Conservation (phyloP, 495 filamentous ascomycete species). For the Tetracladium setigerum region DNA sequence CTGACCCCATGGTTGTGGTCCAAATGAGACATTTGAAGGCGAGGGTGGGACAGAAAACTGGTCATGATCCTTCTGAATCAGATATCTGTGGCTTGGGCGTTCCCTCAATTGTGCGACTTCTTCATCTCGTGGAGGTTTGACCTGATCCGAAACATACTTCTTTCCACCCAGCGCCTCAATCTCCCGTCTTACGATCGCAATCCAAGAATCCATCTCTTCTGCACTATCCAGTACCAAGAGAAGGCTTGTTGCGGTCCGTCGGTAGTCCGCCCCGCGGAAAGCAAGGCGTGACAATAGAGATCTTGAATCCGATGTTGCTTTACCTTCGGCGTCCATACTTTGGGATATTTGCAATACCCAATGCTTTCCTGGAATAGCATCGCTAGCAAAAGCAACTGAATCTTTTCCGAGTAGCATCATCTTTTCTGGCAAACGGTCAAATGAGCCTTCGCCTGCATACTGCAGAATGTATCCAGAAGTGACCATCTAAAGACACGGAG, state of each 20-base stretch:
- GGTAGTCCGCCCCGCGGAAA: constrained; percentile 48
- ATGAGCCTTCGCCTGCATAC: constrained; percentile 73
- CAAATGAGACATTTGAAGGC: constrained; percentile 26
- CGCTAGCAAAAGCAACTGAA: constrained; percentile 89
- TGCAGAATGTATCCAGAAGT: constrained; percentile 82
- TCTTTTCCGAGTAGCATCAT: constrained; percentile 74
- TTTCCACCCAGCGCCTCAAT: constrained; percentile 65
- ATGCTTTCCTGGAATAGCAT: constrained; percentile 85
- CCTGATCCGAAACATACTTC: constrained; percentile 54
- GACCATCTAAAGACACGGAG: constrained; percentile 24
- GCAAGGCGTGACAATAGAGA: constrained; percentile 67
- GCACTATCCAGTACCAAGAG: constrained; percentile 75
- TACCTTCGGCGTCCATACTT: constrained; percentile 53
- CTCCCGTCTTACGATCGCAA: constrained; percentile 54
- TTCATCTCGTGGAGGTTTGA: constrained; percentile 31
- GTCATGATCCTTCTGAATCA: constrained; percentile 43
- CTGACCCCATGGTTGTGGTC: constrained; percentile 19
- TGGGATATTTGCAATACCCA: constrained; percentile 92
- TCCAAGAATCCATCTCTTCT: constrained; percentile 83
- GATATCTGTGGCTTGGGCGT: constrained; percentile 40
- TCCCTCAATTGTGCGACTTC: constrained; percentile 31
- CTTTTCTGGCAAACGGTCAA: constrained; percentile 80
- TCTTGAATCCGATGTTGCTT: constrained; percentile 42
- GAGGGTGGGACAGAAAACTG: constrained; percentile 31
- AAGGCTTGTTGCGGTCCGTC: constrained; percentile 55